Evolutionary conservation across 2,329 filamentous ascomycete species (phyloP), one percentile per base, ranked within the genome.

Genomic region (Sphaerostilbella broomeana): DNA sequence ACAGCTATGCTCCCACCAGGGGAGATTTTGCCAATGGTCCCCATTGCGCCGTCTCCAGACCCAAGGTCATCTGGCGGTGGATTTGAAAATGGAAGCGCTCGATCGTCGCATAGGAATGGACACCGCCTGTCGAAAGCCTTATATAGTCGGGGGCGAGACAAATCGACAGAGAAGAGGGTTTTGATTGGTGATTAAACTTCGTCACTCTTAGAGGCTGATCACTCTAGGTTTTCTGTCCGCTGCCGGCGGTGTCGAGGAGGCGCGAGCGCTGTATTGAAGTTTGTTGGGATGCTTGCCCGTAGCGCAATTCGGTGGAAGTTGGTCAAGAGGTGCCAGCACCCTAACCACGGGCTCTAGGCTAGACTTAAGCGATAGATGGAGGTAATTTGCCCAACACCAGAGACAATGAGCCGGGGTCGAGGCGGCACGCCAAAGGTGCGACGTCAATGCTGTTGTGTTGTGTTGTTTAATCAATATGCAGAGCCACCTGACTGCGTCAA

Each of bases 1-100:
- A 86, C 83, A 64, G 80, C 81, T 64, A 88, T 80, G 62, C 79
- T 86, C 68, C 82, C 84, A 60, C 77, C 78, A 50, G 84, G 81
- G 65, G 84, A 87, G 65, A 88, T 70, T 64, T 80, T 81, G 69
- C 81, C 79, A 60, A 86, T 71, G 58, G 77, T 72, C 63, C 79
- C 79, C 83, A 87, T 87, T 62, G 61, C 67, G 64, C 64, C 53
- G 57, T 55, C 50, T 51, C 55, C 49, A 50, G 59, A 56, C 52
- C 56, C 55, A 58, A 56, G 59, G 62, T 68, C 69, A 74, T 73
- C 65, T 67, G 70, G 61, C 58, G 55, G 47, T 42, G 31, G 38
- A 41, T 13, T 12, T 41, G 8, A 25, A 19, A 19, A 35, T 27
- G 37, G 40, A 43, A 37, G 40, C 38, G 42, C 42, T 43, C 32